Base-by-base conservation (phyloP, 2,329 filamentous ascomycete genomes). In the Camptophora hylomeconis region DNA sequence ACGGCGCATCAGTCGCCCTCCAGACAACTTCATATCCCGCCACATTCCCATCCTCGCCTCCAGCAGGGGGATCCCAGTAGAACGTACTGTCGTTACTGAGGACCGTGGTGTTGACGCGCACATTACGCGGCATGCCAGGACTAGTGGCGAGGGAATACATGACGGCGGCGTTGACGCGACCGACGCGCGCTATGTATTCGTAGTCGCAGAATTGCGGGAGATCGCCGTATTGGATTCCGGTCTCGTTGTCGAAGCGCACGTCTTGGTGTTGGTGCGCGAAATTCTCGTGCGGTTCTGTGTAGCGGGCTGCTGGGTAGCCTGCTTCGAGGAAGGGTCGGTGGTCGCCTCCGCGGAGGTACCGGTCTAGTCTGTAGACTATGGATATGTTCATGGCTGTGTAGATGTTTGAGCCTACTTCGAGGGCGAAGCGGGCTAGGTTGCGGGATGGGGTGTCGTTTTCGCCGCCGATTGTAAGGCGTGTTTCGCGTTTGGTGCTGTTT, bases 211-310 rank as follows among this genome's bases (percentile, higher is more conserved):
- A 72, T 32, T 70, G 60, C 5, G 60, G 48, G 4, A 71, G 40
- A 31, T 73, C 69, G 15, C 68, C 69, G 38, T 67, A 72, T 32
- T 66, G 60, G 14, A 55, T 60, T 2, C 63, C 65, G 26, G 64
- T 57, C 26, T 58, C 52, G 8, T 63, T 53, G 1, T 65, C 54
- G 1, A 63, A 40, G 35, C 72, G 57, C 47, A 72, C 68, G 39
- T 72, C 67, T 48, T 72, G 67, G 42, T 72, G 69, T 3, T 49
- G 53, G 18, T 37, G 34, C 9, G 13, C n/a, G 44, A 62, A 72
- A 43, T 72, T 54, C 49, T 73, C 69, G 30, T 63, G 58, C 0
- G 68, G 65, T 49, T 73, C 69, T 0, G 67, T 71, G 54, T 68
- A 71, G 2, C 69, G 58, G 0, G 63, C 65, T 3, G 66, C 53